phyloP scores from a whole-genome alignment of 345 rosid genomes.

The Eucalyptus tenuipes region DNA sequence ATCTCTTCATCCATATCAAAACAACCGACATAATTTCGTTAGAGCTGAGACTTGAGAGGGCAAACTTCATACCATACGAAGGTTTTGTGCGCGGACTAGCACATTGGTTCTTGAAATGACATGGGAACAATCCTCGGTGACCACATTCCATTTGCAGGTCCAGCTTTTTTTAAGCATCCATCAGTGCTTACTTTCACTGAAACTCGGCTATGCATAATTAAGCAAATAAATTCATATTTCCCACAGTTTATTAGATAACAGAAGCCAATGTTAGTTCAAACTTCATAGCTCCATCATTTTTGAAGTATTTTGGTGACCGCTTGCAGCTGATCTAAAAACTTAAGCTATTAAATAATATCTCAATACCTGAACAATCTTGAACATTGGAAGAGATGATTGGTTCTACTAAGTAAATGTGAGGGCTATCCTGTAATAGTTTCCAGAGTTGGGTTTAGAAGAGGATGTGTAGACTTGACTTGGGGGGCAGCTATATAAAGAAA shows the following conservation, averaged over 20 bases:
- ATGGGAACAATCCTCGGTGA: neutral
- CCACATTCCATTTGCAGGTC: neutral
- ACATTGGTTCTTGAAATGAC: neutral
- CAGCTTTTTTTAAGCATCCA: neutral
- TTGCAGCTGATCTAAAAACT: neutral
- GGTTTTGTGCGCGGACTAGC: neutral
- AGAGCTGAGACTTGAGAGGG: neutral
- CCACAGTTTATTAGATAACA: neutral
- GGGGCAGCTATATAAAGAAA: neutral
- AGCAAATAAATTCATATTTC: neutral
- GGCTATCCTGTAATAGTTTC: neutral
- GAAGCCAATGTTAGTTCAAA: neutral
- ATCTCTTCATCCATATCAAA: neutral
- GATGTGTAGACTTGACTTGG: neutral
- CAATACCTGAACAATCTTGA: neutral
- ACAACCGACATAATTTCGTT: neutral
- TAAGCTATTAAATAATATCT: neutral
- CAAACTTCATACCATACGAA: neutral
- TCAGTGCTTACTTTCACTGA: neutral
- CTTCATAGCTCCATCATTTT: neutral
- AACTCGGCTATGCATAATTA: neutral
- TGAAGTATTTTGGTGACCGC: neutral
- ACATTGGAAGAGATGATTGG: neutral
- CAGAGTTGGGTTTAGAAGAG: neutral
- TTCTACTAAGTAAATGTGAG: neutral